Base-by-base conservation (phyloP, 2,329 filamentous ascomycete genomes). In the Aureobasidium sp. region DNA sequence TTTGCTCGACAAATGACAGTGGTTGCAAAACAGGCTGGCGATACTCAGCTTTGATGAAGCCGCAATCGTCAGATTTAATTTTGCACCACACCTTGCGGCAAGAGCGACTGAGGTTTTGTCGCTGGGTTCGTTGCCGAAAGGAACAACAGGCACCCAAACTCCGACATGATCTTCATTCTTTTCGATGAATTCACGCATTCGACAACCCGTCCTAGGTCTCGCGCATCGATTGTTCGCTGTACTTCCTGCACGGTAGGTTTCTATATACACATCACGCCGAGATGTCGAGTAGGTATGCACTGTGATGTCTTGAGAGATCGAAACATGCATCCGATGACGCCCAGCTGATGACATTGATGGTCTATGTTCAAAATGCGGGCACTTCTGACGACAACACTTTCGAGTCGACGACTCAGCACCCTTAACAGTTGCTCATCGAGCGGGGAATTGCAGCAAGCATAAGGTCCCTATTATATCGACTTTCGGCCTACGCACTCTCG, bases 341-440 rank as follows among this genome's bases (percentile, higher is more conserved):
- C 41, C 13, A 16, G 3, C 49, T 51, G 53, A 57, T 57, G 53
- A 57, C 53, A 57, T 57, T 57, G 53, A 57, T 57, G 53, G 39
- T 29, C 29, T 39, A 5, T 11, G 5, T 36, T 9, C 21, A 41
- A 41, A 53, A 30, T 42, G 50, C 37, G 50, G 50, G 50, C 50
- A 47, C 39, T 32, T 57, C 53, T 57, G 53, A 57, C 53, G 53
- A 57, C 53, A 57, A 10, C 39, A 57, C 41, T 42, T 54, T 36
- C 36, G n/a, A 36, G 29, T 57, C 47, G 53, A 45, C n/a, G 3
- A 36, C 16, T 27, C n/a, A 36, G 41, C 53, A 57, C 27, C 27
- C n/a, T 57, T 45, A 34, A 57, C 21, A 54, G 50, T 21, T n/a
- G 10, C 13, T 7, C 50, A 54, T 32, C 21, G 37, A 54, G 36